These are phyloP conservation scores for Mentha longifolia DNA, from an alignment of 257 asterid genomes.

Conservation along the genomic window DNA sequence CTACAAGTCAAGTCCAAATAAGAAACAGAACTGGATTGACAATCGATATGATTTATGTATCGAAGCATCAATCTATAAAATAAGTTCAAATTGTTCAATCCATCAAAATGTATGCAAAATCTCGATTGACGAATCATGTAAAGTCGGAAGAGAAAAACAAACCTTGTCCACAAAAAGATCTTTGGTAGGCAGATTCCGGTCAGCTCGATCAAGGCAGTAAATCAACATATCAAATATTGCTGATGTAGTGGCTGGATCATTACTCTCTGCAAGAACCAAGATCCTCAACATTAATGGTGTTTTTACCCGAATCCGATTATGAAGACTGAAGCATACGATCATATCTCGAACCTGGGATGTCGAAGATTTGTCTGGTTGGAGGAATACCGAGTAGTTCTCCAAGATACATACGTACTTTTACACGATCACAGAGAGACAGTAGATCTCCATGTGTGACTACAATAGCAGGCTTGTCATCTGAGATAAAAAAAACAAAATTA, in stretches of 20 bases:
- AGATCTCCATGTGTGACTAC: constrained; percentile 91
- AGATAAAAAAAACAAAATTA: constrained; percentile 4
- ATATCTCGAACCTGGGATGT: constrained; percentile 68
- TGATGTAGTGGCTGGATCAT: constrained; percentile 51
- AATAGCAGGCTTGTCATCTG: constrained; percentile 91
- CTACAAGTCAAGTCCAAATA: too few species aligned
- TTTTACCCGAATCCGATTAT: background rate
- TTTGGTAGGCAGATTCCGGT: constrained; percentile 59
- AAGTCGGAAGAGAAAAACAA: background rate
- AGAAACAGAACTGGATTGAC: background rate
- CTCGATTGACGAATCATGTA: background rate
- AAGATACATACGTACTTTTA: constrained; percentile 54
- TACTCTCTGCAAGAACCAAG: constrained; percentile 48
- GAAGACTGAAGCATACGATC: background rate
- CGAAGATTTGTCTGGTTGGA: constrained; percentile 72
- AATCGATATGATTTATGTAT: too few species aligned
- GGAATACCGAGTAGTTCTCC: constrained; percentile 75
- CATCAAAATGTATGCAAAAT: too few species aligned
- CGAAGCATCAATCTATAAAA: background rate
- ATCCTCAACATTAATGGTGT: background rate
- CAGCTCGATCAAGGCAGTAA: constrained; percentile 76
- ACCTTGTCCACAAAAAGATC: constrained; percentile 48
- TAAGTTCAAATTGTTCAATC: too few species aligned
- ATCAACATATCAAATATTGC: constrained; percentile 56
- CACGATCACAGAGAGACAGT: constrained; percentile 64